Evolutionary conservation across 208 protist genomes (phyloP), one percentile per base, ranked within the genome.

Genomic region (Wallacemonas sp.): DNA sequence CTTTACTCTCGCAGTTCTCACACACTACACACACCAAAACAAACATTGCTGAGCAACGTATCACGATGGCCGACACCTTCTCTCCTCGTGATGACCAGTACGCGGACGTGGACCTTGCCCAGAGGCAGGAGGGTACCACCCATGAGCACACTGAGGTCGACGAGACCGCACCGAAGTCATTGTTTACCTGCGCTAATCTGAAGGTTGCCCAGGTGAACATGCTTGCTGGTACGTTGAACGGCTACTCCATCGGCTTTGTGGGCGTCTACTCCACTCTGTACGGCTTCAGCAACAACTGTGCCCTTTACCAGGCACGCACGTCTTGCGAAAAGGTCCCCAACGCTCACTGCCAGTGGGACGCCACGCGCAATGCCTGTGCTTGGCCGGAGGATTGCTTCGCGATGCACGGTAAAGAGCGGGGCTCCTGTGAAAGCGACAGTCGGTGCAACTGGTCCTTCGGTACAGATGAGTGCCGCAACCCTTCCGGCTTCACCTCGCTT

Each of bases 171-270:
- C 48, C 59, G 9, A 38, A 33, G 9, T 45, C 50, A 6, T 78
- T 91, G 30, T 88, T 80, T 26, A 83, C 73, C 6, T 5, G 66
- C 3, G 62, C 33, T 0, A 91, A 92, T 59, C n/a, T 79, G 21
- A 79, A 76, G 39, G 75, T 94, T 39, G 73, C 61, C 10, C 42
- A 48, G 42, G 42, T 48, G 19, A 48, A 48, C 42, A 48, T 48
- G 17, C 13, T 48, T 19, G 42, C 42, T 19, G 85, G 71, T 9
- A 68, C 60, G 0, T 62, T 94, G 34, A 85, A 85, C 65, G 89
- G 89, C 30, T 88, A 83, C 73, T 76, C 71, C 29, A 91, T 89
- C 54, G 85, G 85, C 27, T 92, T 90, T 32, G 85, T 94, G 34
- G 77, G 63, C 37, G 81, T 92, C 19, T 91, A 92, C 70, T 69